Conservation (phyloP, 805 yeast species). For the Pachysolen tannophilus region DNA sequence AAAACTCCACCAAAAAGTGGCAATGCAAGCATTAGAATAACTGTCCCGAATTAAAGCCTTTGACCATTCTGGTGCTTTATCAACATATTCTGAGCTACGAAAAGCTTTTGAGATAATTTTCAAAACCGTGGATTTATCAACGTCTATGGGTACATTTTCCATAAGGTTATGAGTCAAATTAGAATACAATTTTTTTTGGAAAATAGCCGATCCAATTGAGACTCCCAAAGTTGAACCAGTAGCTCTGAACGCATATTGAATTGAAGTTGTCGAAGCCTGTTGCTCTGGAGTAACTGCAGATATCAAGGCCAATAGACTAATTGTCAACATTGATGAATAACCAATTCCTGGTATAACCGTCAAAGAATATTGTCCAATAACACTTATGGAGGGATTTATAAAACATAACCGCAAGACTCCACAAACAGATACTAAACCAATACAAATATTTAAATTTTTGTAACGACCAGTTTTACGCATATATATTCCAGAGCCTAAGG, state of each 20-base stretch:
- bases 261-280: conserved; percentile 78
- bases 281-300: conserved; percentile 59
- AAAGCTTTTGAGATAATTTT: conserved; percentile 43
- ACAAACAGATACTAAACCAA: conserved; percentile 32
- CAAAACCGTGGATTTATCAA: conserved; percentile 28
- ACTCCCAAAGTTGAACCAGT: conserved; percentile 86
- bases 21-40: conserved; percentile 43
- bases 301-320: conserved; percentile 61
- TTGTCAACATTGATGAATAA: conserved; percentile 56
- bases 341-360: conserved; percentile 51
- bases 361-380: conserved; percentile 30
- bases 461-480: conserved; percentile 65
- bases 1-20: conserved; percentile 39
- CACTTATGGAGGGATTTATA: conserved; percentile 17
- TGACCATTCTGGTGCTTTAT: conserved; percentile 44
- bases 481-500: conserved; percentile 53
- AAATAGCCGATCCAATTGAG: conserved; percentile 57
- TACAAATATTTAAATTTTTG: conserved; percentile 31
- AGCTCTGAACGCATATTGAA: conserved; percentile 78
- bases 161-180: too few species aligned
- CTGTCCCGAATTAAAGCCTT: conserved; percentile 37
- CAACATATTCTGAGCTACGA: conserved; percentile 45
- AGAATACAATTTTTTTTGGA: conserved; percentile 38
- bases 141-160: too few species aligned
- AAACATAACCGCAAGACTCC: conserved; percentile 32